These are phyloP conservation scores for Yarrowia sp. DNA, from an alignment of 805 yeast species.

Conservation along the genomic window DNA sequence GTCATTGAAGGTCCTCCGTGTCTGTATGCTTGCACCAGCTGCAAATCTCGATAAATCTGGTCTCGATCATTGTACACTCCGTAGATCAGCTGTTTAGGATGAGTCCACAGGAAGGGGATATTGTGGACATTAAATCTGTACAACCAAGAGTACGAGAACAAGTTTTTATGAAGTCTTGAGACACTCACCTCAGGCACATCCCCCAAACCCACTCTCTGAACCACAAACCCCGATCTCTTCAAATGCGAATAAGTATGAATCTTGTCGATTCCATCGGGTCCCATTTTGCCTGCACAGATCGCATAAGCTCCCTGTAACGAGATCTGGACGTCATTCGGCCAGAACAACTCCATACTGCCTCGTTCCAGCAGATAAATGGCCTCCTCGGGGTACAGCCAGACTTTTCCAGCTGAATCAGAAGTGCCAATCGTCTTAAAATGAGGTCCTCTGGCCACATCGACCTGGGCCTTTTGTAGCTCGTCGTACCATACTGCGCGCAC, in stretches of 20 bases:
- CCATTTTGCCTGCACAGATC: constrained; percentile 44
- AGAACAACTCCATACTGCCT: constrained; percentile 56
- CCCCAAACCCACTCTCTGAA: constrained; percentile 36
- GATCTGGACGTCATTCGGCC: constrained; percentile 44
- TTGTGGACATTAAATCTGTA: constrained; percentile 4
- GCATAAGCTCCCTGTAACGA: constrained; percentile 66
- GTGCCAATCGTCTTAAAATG: constrained; percentile 72
- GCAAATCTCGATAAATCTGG: constrained; percentile 32
- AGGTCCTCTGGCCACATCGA: constrained; percentile 63
- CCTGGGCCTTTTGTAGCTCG: constrained; percentile 40
- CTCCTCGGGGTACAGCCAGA: constrained; percentile 64
- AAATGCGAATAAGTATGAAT: constrained; percentile 70
- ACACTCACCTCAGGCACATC: not conserved
- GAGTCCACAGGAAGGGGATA: constrained; percentile 10
- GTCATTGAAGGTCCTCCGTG: constrained; percentile 5
- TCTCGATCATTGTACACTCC: constrained; percentile 18
- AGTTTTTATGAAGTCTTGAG: not conserved
- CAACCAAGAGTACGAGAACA: not conserved
- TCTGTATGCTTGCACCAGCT: constrained; percentile 33
- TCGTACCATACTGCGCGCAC: constrained; percentile 52
- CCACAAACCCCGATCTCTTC: constrained; percentile 75
- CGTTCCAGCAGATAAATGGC: constrained; percentile 75
- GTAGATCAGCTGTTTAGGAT: not conserved
- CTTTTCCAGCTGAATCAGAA: constrained; percentile 48
- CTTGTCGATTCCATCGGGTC: constrained; percentile 45